Percentiles rank a stretch among this genome's conserved stretches.
Conservation (phyloP, 257 asterid species). For the Nyctanthes arbortristis region DNA sequence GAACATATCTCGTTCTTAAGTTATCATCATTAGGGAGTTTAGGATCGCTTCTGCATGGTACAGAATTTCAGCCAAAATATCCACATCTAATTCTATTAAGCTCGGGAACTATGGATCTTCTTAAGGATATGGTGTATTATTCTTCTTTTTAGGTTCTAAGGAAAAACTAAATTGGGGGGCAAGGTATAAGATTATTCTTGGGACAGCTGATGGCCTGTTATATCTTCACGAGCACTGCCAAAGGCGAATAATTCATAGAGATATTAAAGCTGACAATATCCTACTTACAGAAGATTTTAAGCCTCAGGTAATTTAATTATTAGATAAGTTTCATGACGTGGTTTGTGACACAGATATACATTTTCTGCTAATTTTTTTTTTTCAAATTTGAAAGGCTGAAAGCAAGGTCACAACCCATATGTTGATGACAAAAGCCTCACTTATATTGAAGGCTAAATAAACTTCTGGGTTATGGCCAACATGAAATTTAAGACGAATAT, state of each 20-base stretch:
- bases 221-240: conserved; percentile 66
- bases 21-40: conserved; percentile 66
- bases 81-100: neutral
- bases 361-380: neutral
- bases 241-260: conserved; percentile 68
- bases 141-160: conserved; percentile 38
- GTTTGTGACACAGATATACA: neutral
- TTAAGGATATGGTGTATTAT: neutral
- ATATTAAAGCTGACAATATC: conserved; percentile 66
- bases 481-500: too few relatives aligned
- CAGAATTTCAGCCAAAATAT: neutral
- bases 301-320: conserved; percentile 50
- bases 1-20: conserved; percentile 57
- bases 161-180: conserved; percentile 47
- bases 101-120: neutral
- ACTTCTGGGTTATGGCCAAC: neutral
- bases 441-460: neutral
- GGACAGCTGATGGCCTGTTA: conserved; percentile 64
- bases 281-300: conserved; percentile 60
- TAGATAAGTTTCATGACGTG: neutral
- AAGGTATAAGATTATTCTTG: conserved; percentile 63
- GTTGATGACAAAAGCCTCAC: neutral
- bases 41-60: conserved; percentile 64
- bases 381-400: neutral
- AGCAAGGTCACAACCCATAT: neutral